Evolutionary conservation across 371 early-diverging fungal genomes (phyloP).

Genomic region (Mortierella sp.): DNA sequence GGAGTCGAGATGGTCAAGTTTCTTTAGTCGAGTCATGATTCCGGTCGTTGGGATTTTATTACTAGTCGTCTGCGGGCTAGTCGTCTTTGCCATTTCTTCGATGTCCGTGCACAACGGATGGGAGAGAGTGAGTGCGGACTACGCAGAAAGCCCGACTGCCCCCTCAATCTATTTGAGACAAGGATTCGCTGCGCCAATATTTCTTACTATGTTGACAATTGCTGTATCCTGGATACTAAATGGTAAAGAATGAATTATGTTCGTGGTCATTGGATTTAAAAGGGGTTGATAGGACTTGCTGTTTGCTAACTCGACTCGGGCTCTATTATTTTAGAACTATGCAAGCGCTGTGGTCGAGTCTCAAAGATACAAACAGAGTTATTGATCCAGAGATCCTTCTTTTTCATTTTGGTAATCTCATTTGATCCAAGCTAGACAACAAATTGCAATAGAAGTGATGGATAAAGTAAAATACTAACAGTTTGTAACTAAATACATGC

Average conservation of each 20-base stretch:
- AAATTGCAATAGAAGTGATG: too few relatives aligned
- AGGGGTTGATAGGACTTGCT: not conserved
- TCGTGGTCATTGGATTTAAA: not conserved
- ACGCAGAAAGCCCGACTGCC: not conserved
- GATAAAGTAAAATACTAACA: too few relatives aligned
- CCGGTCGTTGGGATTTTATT: not conserved
- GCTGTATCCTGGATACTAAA: slow-evolving; percentile 27
- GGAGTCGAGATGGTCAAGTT: not conserved
- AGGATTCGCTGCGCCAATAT: slow-evolving; percentile 20
- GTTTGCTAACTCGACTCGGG: not conserved
- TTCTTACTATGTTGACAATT: slow-evolving; percentile 17
- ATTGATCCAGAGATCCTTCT: slow-evolving; percentile 21
- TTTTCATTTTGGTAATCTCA: slow-evolving; percentile 17
- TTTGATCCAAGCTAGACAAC: not conserved
- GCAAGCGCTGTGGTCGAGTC: slow-evolving; percentile 30
- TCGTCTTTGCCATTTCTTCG: slow-evolving; percentile 23
- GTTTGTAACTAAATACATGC: too few relatives aligned
- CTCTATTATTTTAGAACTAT: slow-evolving; percentile 14
- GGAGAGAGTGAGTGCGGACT: slow-evolving; percentile 12
- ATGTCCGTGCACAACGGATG: slow-evolving; percentile 25
- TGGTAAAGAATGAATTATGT: slow-evolving; percentile 7
- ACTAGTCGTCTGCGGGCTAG: slow-evolving; percentile 14
- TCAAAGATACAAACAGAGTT: slow-evolving; percentile 33
- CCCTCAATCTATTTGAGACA: slow-evolving; percentile 15
- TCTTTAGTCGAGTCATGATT: not conserved